Base-by-base conservation (phyloP, 2,329 filamentous ascomycete species). In the Pseudopyricularia javanii region DNA sequence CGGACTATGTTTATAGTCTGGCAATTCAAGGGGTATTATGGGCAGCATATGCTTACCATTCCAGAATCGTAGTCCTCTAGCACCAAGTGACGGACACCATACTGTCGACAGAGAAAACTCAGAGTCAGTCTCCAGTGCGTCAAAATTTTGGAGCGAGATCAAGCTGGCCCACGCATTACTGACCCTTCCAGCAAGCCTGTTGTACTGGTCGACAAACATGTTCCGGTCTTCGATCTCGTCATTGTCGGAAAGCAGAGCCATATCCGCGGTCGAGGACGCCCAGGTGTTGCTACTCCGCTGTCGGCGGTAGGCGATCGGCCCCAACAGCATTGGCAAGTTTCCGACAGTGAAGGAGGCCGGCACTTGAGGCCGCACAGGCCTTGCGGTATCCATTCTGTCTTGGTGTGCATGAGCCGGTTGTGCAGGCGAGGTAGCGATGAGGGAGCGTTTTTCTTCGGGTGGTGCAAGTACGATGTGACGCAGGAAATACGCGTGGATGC, bases 111-210 rank as follows among this genome's bases (percentile, higher is more conserved):
- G 8, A 20, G 33, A 22, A 17, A 9, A n/a, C 17, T 51, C 35
- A 26, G 12, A 5, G 24, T 51, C 34, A 51, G 14, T 11, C 8
- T 8, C 24, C 28, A 26, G 12, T 17, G n/a, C n/a, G n/a, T n/a
- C n/a, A n/a, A n/a, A n/a, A n/a, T n/a, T n/a, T n/a, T n/a, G n/a
- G n/a, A n/a, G n/a, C n/a, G n/a, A n/a, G n/a, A n/a, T n/a, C n/a
- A n/a, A n/a, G n/a, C n/a, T n/a, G n/a, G n/a, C n/a, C n/a, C n/a
- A n/a, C n/a, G n/a, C n/a, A n/a, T n/a, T n/a, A 52, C 57, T 32
- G 56, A 82, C 80, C 72, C 78, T 78, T 53, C 70, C 73, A 3
- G 82, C 81, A 5, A 84, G 62, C 4, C 71, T 68, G 61, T 85
- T 85, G 63, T 83, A 85, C 58, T 82, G 76, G 7, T 73, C 59